Base-by-base conservation (phyloP, 805 yeast genomes). In the Lipomyces mesembrius region DNA sequence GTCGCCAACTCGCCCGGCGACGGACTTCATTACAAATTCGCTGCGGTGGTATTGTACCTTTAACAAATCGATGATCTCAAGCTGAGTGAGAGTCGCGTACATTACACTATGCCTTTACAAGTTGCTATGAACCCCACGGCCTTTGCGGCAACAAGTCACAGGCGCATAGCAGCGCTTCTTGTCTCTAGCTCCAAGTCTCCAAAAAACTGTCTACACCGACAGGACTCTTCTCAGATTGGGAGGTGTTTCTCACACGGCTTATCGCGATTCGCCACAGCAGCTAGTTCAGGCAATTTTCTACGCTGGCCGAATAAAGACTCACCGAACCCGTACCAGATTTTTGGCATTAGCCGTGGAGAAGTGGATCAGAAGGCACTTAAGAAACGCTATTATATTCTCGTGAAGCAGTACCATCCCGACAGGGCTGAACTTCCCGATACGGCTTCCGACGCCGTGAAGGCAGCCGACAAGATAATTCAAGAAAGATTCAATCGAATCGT, bases 401-500 rank as follows among this genome's bases (percentile, higher is more conserved):
- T 92, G 11, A 90, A 89, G 76, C 74, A 87, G 9, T 92, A 92
- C 73, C 97, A 92, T 75, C 97, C 98, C 0, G 98, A 92, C 74
- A 63, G 76, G 2, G 70, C 67, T 27, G 56, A 61, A 22, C 74
- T 80, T 43, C 80, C 77, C 63, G 80, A 74, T 68, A 60, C 74
- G 77, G n/a, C 80, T 76, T 65, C 71, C 71, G 82, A 79, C n/a
- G 73, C 79, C 25, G 78, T 69, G 54, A 63, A 67, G 68, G 80
- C 60, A 7, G 70, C 70, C 12, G 53, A 39, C 22, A 59, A 62
- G 57, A 65, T 67, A 43, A 67, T 67, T 57, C 46, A 49, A 68
- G 78, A 85, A 76, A 73, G 89, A 75, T 86, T 91, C 83, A 79
- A 85, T 71, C 75, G 80, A 57, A 75, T 87, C 0, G 80, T 84